Conservation (phyloP, 305 asterid species). For the Plantago rigida region DNA sequence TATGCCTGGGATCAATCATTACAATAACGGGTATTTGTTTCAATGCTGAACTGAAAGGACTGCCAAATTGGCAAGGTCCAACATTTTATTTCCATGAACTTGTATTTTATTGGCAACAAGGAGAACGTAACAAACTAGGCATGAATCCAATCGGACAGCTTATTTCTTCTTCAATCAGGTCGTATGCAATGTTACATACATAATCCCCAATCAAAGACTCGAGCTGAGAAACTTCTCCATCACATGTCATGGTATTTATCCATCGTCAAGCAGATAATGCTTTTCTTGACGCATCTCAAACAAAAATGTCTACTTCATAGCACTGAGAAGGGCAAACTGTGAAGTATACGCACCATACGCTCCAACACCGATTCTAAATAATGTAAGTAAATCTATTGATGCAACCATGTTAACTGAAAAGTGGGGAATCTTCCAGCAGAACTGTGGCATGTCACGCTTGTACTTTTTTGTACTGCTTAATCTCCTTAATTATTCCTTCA, state of each 20-base stretch:
- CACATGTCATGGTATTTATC: not conserved
- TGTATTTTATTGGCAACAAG: too few species aligned
- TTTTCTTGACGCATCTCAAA: not conserved
- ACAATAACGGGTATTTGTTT: too few species aligned
- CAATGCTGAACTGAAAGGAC: too few species aligned
- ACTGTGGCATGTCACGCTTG: slow-evolving; percentile 28
- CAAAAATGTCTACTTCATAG: not conserved
- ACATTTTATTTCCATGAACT: too few species aligned
- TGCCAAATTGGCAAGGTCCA: too few species aligned
- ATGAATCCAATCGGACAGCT: too few species aligned
- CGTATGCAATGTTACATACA: too few species aligned
- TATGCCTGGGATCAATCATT: too few species aligned
- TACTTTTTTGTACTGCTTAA: slow-evolving; percentile 53
- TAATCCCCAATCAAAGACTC: too few species aligned
- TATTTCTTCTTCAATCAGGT: too few species aligned
- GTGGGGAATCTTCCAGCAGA: slow-evolving; percentile 5
- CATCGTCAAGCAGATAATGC: not conserved
- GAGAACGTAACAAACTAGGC: too few species aligned
- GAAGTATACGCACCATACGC: not conserved
- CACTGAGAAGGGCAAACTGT: not conserved
- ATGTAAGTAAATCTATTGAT: not conserved
- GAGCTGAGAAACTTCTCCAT: too few species aligned
- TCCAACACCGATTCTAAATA: slow-evolving; percentile 14
- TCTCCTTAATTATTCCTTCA: slow-evolving; percentile 69
- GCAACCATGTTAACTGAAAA: slow-evolving; percentile 8